Conservation (phyloP, 176 grass and related monocot genomes). For the Neostapfia colusana region DNA sequence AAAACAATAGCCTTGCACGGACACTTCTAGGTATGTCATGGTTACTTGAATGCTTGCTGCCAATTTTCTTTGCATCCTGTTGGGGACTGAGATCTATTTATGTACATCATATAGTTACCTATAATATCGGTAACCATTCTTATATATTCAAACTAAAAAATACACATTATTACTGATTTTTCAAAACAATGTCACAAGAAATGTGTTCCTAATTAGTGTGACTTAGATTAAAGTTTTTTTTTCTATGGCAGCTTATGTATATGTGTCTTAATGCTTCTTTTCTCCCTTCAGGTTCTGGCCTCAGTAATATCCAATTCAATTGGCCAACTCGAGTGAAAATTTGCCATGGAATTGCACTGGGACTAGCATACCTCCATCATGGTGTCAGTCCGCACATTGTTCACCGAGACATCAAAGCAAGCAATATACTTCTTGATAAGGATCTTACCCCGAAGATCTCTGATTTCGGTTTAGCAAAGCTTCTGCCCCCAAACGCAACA, state of each 20-base stretch:
- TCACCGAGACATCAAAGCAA: conserved; percentile 86
- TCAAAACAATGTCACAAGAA: background rate
- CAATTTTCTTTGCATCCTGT: background rate
- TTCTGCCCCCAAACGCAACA: conserved; percentile 65
- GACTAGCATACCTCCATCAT: conserved; percentile 66
- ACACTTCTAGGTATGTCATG: conserved; percentile 65
- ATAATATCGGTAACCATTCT: background rate
- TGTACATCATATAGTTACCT: background rate
- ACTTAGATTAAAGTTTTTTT: background rate
- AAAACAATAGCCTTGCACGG: conserved; percentile 78
- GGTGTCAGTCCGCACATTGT: conserved; percentile 66
- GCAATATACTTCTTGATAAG: conserved; percentile 80
- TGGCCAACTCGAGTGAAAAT: conserved; percentile 74
- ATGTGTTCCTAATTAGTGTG: background rate
- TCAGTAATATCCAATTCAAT: conserved; percentile 68
- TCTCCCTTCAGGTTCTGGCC: conserved; percentile 44
- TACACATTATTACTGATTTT: background rate
- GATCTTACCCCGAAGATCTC: conserved; percentile 75
- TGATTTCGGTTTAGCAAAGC: conserved; percentile 79
- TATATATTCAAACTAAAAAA: background rate
- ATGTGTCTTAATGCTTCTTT: background rate
- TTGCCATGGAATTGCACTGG: conserved; percentile 60
- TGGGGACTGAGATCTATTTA: background rate
- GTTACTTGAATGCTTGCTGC: conserved; percentile 19
- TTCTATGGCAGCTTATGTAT: background rate